Conservation (phyloP, 208 protist genomes). For the Phytomonas sp. region DNA sequence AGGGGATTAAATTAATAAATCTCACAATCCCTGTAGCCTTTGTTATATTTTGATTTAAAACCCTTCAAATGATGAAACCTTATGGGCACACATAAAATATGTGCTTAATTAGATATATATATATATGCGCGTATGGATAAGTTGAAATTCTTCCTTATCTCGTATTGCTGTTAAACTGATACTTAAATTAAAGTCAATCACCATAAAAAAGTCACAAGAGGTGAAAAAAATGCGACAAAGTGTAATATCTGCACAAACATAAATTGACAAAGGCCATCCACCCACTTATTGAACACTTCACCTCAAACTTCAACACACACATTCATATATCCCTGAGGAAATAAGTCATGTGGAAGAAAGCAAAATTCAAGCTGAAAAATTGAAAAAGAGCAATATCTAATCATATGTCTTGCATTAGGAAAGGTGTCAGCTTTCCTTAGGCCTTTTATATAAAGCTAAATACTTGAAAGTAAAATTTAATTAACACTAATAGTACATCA, state of each 20-base stretch:
- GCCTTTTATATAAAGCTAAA: background rate
- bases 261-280: background rate
- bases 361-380: background rate
- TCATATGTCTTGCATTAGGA: background rate
- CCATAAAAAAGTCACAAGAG: background rate
- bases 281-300: background rate
- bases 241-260: background rate
- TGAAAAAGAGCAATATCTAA: background rate
- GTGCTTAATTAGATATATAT: background rate
- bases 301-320: background rate
- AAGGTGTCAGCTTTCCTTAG: background rate
- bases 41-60: conserved; percentile 9
- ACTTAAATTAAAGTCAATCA: background rate
- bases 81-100: conserved; percentile 3
- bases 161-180: background rate
- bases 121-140: background rate
- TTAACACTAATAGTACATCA: background rate
- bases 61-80: conserved; percentile 3
- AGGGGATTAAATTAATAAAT: background rate
- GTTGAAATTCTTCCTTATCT: background rate
- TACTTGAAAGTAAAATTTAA: background rate
- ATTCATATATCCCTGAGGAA: background rate
- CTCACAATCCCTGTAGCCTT: background rate
- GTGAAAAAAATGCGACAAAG: background rate
- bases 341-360: background rate